Evolutionary conservation across 345 rosid species (phyloP), one percentile per base, ranked within the genome.

Genomic region (Raphanus raphanistrum): DNA sequence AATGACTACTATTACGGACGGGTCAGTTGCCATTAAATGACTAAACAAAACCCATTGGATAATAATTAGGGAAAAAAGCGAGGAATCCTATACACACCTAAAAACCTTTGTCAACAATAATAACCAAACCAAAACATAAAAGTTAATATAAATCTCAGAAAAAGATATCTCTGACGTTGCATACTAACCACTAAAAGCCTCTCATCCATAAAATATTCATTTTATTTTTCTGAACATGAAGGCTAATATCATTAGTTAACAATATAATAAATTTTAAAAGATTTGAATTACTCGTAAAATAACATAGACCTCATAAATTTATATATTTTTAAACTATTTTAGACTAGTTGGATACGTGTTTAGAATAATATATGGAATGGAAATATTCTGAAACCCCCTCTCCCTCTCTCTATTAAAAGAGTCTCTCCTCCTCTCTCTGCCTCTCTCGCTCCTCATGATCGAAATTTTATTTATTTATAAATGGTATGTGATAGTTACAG

Each of bases 1-100:
- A 60, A 25, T 12, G 50, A 11, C 63, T 58, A 25, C 45, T 70
- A 50, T 50, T 63, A 72, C 62, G 10, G 73, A 48, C 55, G 55
- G 55, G 55, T 72, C 68, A 59, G 45, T 67, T 66, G 70, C 62
- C 63, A 78, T 55, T 48, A 48, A 68, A 77, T 71, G 77, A 77
- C 71, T 64, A 54, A 63, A 77, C 54, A 59, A 54, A 64, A 57
- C 71, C 41, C 1, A 66, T 66, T 78, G n/a, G 58, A 73, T 52
- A 63, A 79, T 79, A 68, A 73, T 68, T 68, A 73, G n/a, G 6
- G 10, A 11, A 73, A 60, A 79, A 79, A 38, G 75, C 2, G 50
- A 21, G 71, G 68, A 69, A 73, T 79, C 75, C 78, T 79, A 79
- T 73, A 77, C 75, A 36, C 73, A 61, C 60, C 70, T 61, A 73